phyloP scores from a whole-genome alignment of 768 basidiomycete genomes.

The Lactarius sanguifluus region DNA sequence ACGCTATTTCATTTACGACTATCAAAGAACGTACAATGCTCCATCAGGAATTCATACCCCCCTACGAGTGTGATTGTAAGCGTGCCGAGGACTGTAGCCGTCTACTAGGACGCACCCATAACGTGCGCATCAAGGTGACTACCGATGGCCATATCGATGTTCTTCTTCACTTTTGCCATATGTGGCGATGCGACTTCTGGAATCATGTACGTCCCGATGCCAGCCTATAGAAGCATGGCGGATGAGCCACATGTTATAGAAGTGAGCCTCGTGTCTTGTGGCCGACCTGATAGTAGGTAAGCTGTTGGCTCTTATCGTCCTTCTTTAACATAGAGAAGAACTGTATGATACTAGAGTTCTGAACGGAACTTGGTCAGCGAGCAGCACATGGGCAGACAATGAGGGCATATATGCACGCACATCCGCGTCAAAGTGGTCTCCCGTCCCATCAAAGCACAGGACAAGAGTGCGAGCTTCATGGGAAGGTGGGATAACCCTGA shows the following conservation, averaged over 20 bases:
- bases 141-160: slow-evolving; percentile 60
- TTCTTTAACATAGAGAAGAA: slow-evolving; percentile 71
- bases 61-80: slow-evolving; percentile 38
- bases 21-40: slow-evolving; percentile 51
- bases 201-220: slow-evolving; percentile 69
- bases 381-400: background rate
- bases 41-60: slow-evolving; percentile 78
- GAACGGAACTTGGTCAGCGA: background rate
- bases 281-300: slow-evolving; percentile 72
- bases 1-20: too few species aligned
- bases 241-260: background rate
- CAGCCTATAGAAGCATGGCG: slow-evolving; percentile 44
- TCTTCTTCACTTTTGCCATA: slow-evolving; percentile 53
- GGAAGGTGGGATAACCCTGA: slow-evolving; percentile 30
- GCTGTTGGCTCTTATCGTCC: slow-evolving; percentile 56
- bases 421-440: slow-evolving; percentile 67
- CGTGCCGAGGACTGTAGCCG: background rate
- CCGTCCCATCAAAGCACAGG: slow-evolving; percentile 67
- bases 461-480: slow-evolving; percentile 48
- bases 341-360: slow-evolving; percentile 76
- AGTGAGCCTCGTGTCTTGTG: background rate
- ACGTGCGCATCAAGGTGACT: slow-evolving; percentile 66
- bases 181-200: slow-evolving; percentile 61
- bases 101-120: slow-evolving; percentile 49
- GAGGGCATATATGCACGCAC: slow-evolving; percentile 39